phyloP scores from a whole-genome alignment of 2,329 filamentous ascomycete genomes.

The Colletotrichum simmondsii region DNA sequence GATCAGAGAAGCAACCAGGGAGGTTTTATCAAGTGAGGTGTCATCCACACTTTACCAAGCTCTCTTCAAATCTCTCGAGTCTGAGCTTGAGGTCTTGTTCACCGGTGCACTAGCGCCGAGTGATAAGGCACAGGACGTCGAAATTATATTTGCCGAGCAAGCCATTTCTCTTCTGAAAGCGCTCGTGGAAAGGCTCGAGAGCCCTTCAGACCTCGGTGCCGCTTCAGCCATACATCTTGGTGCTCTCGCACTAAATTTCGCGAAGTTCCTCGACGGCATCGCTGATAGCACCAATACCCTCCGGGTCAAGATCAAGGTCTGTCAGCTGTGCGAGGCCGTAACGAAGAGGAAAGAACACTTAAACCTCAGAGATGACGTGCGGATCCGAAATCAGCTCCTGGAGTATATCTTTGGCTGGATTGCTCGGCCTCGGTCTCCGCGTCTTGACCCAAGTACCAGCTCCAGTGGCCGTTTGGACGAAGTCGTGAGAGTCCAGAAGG shows the following conservation, averaged over 20 bases:
- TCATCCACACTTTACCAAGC: conserved; percentile 70
- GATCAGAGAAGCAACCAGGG: conserved; percentile 74
- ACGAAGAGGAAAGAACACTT: conserved; percentile 75
- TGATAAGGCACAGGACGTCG: conserved; percentile 66
- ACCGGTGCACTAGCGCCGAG: conserved; percentile 63
- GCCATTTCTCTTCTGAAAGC: conserved; percentile 71
- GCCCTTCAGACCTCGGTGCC: conserved; percentile 69
- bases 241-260: conserved; percentile 72
- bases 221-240: conserved; percentile 74
- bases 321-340: conserved; percentile 73
- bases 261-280: conserved; percentile 72
- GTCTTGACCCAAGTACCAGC: conserved; percentile 50
- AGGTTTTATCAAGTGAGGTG: conserved; percentile 74
- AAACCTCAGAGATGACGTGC: conserved; percentile 75
- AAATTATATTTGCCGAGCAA: conserved; percentile 75
- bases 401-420: conserved; percentile 78
- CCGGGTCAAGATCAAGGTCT: conserved; percentile 76
- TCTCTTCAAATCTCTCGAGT: conserved; percentile 73
- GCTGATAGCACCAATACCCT: conserved; percentile 66
- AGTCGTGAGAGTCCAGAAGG: conserved; percentile 66
- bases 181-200: conserved; percentile 73
- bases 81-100: conserved; percentile 72
- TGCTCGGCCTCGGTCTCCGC: conserved; percentile 66
- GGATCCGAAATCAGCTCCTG: conserved; percentile 74
- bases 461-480: conserved; percentile 65